A percentile compares a stretch with the other conserved stretches of the same genome.
These are phyloP conservation scores for Taphrina flavorubra DNA, from an alignment of 1,139 yeast genomes.

Conservation along the genomic window DNA sequence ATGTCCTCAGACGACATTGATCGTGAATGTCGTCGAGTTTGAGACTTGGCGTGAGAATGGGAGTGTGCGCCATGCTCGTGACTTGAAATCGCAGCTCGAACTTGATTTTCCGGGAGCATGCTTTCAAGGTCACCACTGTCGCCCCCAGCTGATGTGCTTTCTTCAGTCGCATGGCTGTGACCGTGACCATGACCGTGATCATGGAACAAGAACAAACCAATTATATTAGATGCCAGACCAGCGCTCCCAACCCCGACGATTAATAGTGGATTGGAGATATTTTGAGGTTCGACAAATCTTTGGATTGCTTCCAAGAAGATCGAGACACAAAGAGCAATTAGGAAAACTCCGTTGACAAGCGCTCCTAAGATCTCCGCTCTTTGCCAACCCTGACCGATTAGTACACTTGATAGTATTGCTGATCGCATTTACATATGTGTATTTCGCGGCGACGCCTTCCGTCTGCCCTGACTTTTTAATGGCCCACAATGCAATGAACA, in stretches of 20 bases:
- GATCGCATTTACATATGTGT: conserved; percentile 82
- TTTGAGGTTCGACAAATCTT: conserved; percentile 80
- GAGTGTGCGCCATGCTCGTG: conserved; percentile 20
- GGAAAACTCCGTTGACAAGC: conserved; percentile 86
- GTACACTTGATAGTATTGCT: neutral
- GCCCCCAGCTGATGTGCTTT: conserved; percentile 47
- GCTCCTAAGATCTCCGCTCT: conserved; percentile 91
- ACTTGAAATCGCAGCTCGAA: conserved; percentile 14
- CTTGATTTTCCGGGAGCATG: conserved; percentile 52
- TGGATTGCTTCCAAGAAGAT: conserved; percentile 92
- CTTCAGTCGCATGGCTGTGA: conserved; percentile 56
- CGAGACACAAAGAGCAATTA: conserved; percentile 88
- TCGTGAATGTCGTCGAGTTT: conserved; percentile 43
- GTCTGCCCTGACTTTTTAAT: conserved; percentile 82
- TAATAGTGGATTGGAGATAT: conserved; percentile 76
- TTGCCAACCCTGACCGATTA: conserved; percentile 74
- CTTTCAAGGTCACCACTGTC: conserved; percentile 46
- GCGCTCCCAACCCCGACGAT: conserved; percentile 80
- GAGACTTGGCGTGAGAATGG: conserved; percentile 12
- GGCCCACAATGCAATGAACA: conserved; percentile 94
- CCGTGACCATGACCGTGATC: conserved; percentile 81
- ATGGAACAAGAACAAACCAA: conserved; percentile 86
- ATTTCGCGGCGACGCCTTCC: conserved; percentile 64
- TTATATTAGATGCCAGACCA: conserved; percentile 79
- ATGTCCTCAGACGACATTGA: conserved; percentile 42